These are phyloP conservation scores for Populus davidiana DNA, from an alignment of 345 rosid species.

Conservation along the genomic window DNA sequence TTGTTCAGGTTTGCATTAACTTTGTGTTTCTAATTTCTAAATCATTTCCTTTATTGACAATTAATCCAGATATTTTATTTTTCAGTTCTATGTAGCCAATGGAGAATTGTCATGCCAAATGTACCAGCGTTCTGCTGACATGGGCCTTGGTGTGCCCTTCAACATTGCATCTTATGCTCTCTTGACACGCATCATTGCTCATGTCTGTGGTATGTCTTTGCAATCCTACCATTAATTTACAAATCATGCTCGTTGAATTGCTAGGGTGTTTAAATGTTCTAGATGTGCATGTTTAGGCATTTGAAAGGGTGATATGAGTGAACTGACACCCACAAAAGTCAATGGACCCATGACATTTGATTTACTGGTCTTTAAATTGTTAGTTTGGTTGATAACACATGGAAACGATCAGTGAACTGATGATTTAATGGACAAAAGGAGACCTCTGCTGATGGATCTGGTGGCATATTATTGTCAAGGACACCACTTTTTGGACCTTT, in stretches of 20 bases:
- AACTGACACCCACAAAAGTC: background rate
- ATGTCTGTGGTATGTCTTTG: constrained; percentile 69
- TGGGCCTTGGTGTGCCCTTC: constrained; percentile 97
- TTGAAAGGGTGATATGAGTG: background rate
- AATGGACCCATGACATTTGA: background rate
- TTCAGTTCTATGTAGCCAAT: constrained; percentile 82
- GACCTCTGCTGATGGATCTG: background rate
- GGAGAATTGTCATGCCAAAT: constrained; percentile 95
- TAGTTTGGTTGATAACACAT: background rate
- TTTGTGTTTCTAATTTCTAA: background rate
- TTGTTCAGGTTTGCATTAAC: constrained; percentile 63
- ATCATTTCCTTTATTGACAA: background rate
- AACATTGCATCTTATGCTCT: constrained; percentile 95
- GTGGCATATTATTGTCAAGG: background rate
- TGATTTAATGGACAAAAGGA: background rate
- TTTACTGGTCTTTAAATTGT: background rate
- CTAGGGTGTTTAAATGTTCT: background rate
- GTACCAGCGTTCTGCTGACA: constrained; percentile 97
- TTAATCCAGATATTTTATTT: constrained; percentile 3
- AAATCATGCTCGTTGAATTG: background rate
- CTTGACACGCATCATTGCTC: constrained; percentile 86
- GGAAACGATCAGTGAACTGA: background rate
- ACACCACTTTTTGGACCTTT: background rate
- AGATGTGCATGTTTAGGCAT: background rate
- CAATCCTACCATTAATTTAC: background rate